Evolutionary conservation across 305 asterid genomes (phyloP).

Genomic region (Solanum chacoense): DNA sequence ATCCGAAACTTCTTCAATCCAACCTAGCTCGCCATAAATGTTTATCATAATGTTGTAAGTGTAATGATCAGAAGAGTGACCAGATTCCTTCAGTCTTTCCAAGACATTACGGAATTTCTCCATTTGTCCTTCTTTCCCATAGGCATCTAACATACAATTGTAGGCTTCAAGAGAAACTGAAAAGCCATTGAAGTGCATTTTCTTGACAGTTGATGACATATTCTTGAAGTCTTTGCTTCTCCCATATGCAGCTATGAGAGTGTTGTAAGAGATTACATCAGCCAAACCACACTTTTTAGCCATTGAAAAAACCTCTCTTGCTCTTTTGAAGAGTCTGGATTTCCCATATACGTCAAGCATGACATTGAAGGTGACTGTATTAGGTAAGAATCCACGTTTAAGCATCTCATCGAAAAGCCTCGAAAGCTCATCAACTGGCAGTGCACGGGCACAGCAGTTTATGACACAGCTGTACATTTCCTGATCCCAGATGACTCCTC

Average conservation of each 20-base stretch:
- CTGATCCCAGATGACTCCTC: constrained; percentile 58
- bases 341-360: constrained; percentile 75
- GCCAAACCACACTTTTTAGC: constrained; percentile 60
- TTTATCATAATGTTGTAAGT: constrained; percentile 74
- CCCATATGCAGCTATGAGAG: constrained; percentile 81
- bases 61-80: constrained; percentile 45
- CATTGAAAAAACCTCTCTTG: constrained; percentile 50
- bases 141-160: constrained; percentile 82
- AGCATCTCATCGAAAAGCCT: constrained; percentile 82
- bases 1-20: constrained; percentile 67
- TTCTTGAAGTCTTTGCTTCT: constrained; percentile 52
- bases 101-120: constrained; percentile 63
- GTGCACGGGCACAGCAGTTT: constrained; percentile 74
- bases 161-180: constrained; percentile 82
- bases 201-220: constrained; percentile 54
- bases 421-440: constrained; percentile 86
- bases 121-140: constrained; percentile 86
- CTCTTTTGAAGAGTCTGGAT: constrained; percentile 60
- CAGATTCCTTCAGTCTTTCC: constrained; percentile 65
- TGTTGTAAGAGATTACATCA: constrained; percentile 75
- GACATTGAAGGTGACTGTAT: constrained; percentile 56
- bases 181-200: constrained; percentile 76
- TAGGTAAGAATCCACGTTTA: constrained; percentile 55
- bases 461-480: constrained; percentile 86
- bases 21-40: constrained; percentile 65